Evolutionary conservation across 2,329 filamentous ascomycete genomes (phyloP), one percentile per base, ranked within the genome.

Genomic region (Drechmeria coniospora): DNA sequence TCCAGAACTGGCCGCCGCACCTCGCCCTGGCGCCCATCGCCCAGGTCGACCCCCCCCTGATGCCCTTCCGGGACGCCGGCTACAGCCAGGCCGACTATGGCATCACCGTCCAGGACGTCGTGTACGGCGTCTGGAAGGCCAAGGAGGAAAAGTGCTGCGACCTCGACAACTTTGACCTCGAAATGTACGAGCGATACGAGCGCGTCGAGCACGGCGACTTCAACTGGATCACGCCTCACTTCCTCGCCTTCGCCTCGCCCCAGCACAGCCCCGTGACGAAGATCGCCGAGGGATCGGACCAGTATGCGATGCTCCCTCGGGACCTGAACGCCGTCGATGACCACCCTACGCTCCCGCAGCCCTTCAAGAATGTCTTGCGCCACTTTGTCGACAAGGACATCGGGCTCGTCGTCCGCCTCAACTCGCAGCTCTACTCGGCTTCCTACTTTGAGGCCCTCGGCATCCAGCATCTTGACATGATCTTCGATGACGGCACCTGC

Each of bases 71-170:
- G 36, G 90, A 98, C 52, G 90, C 90, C 33, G 90, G 90, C 30
- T 98, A 98, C 64, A 94, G 86, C 55, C 87, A 95, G 56, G 90
- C 90, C 34, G 90, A 98, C 54, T 98, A 93, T 49, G 79, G 83
- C 30, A 72, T 98, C 43, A 93, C 79, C 33, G 83, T 98, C 23
- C 90, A 98, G 57, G 90, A 98, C 50, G 77, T 98, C 23, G 87
- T 98, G 6, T 98, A 98, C 46, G 90, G 90, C 33, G 84, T 98
- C 12, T 98, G 90, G 87, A 92, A 87, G 53, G 90, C 90, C 25
- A 98, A 95, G 62, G 90, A 98, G 49, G 82, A 94, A 54, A 78
- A 79, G 26, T 76, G 92, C 44, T 92, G 86, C 47, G 80, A 81
- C 30, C 63, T 98, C 33, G 84, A 92, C 49, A 83, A 90, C 50